These are phyloP conservation scores for Neofusicoccum sp. DNA, from an alignment of 2,329 filamentous ascomycete genomes.

Conservation along the genomic window DNA sequence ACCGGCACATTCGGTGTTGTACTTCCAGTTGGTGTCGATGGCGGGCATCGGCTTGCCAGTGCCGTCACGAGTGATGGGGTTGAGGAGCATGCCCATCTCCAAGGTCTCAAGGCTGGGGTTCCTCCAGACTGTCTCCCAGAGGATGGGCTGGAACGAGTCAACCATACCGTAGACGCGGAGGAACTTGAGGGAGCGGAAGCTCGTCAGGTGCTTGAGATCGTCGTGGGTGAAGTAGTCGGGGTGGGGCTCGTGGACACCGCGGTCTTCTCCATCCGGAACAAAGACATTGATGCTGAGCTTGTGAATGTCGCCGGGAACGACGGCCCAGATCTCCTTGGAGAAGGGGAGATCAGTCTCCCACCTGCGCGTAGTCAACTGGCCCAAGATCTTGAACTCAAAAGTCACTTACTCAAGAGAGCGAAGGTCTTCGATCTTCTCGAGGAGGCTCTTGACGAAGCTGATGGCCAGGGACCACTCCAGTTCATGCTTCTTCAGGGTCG, in stretches of 20 bases:
- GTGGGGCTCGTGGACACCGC: slow-evolving; percentile 19
- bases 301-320: slow-evolving; percentile 25
- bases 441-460: slow-evolving; percentile 23
- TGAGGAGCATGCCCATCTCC: slow-evolving; percentile 30
- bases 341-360: slow-evolving; percentile 32
- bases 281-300: slow-evolving; percentile 32
- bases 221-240: slow-evolving; percentile 26
- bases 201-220: slow-evolving; percentile 27
- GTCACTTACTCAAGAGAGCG: slow-evolving; percentile 30
- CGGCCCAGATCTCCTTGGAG: slow-evolving; percentile 24
- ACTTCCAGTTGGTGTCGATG: slow-evolving; percentile 20
- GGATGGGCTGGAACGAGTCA: slow-evolving; percentile 28
- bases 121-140: slow-evolving; percentile 33
- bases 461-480: slow-evolving; percentile 25
- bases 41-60: slow-evolving; percentile 26
- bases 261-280: slow-evolving; percentile 24
- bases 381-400: neutral
- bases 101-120: slow-evolving; percentile 28
- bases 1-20: slow-evolving; percentile 26
- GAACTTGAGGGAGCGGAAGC: slow-evolving; percentile 27
- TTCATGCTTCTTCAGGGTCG: neutral
- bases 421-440: slow-evolving; percentile 25
- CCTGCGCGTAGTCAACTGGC: slow-evolving; percentile 21
- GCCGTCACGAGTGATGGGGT: slow-evolving; percentile 28
- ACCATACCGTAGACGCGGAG: slow-evolving; percentile 31